phyloP scores from a whole-genome alignment of 2,329 filamentous ascomycete genomes.

The Microthyrium microscopicum region DNA sequence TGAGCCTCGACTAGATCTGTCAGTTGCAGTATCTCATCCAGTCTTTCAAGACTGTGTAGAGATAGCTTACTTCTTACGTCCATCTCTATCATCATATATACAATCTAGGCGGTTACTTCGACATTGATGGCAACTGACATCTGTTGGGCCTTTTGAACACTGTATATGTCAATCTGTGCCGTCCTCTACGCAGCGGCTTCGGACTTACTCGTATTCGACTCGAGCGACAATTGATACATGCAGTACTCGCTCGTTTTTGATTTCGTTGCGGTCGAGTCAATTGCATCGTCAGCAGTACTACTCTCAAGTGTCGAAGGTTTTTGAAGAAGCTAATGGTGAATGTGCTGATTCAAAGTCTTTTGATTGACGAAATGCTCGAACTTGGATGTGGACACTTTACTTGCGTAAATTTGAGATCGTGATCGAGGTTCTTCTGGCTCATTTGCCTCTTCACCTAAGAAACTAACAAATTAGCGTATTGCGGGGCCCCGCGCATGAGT shows the following conservation, averaged over 20 bases:
- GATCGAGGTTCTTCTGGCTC: too few relatives aligned
- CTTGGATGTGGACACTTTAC: too few relatives aligned
- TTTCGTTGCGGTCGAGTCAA: too few relatives aligned
- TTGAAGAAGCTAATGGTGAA: too few relatives aligned
- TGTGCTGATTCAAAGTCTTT: too few relatives aligned
- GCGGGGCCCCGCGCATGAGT: too few relatives aligned
- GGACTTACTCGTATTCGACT: constrained; percentile 1
- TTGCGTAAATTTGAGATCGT: too few relatives aligned
- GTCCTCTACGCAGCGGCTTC: not conserved
- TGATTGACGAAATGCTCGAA: too few relatives aligned
- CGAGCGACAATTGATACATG: not conserved
- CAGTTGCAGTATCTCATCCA: not conserved
- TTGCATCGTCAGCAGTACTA: too few relatives aligned
- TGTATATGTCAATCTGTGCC: not conserved
- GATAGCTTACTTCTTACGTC: not conserved
- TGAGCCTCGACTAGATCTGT: constrained; percentile 1
- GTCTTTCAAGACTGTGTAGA: not conserved
- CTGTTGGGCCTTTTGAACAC: not conserved
- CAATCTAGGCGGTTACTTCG: not conserved
- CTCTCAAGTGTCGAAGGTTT: too few relatives aligned
- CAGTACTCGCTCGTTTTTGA: not conserved
- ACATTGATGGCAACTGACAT: not conserved
- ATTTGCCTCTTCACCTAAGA: too few relatives aligned
- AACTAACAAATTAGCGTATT: too few relatives aligned
- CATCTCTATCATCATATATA: not conserved